Conservation (phyloP, 2,329 filamentous ascomycete species). For the Ophiostoma triangulosporum region DNA sequence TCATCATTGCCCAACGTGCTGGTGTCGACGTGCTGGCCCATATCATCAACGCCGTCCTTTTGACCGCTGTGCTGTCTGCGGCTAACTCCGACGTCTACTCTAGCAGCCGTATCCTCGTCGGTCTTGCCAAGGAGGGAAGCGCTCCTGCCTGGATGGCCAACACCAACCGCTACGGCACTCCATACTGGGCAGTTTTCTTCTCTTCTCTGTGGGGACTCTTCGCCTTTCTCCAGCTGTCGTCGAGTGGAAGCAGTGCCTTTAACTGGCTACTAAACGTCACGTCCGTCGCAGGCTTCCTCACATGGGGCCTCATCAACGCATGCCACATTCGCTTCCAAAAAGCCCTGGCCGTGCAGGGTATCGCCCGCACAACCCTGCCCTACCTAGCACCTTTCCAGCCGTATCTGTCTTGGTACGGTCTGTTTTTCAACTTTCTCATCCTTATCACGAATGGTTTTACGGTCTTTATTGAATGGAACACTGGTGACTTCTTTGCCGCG, state of each 20-base stretch:
- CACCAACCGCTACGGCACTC: conserved; percentile 23
- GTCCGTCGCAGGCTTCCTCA: conserved; percentile 29
- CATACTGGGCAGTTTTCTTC: conserved; percentile 24
- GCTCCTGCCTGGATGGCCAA: conserved; percentile 25
- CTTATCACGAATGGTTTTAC: conserved; percentile 57
- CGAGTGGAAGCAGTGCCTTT: conserved; percentile 24
- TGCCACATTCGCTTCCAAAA: conserved; percentile 27
- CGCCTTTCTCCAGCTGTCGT: conserved; percentile 26
- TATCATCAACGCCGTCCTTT: conserved; percentile 50
- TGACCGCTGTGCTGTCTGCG: conserved; percentile 44
- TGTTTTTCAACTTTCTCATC: conserved; percentile 52
- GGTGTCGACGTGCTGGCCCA: conserved; percentile 54
- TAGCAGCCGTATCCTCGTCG: conserved; percentile 27
- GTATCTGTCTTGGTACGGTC: conserved; percentile 47
- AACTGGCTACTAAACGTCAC: conserved; percentile 29
- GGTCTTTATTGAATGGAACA: conserved; percentile 49
- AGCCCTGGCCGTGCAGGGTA: conserved; percentile 24
- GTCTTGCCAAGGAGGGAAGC: conserved; percentile 26
- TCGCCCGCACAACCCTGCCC: conserved; percentile 22
- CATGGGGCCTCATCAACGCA: conserved; percentile 28
- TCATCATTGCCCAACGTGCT: conserved; percentile 58
- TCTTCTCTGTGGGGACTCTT: conserved; percentile 23
- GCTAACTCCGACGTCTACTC: conserved; percentile 45
- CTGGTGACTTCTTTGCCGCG: conserved; percentile 47
- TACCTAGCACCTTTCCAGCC: conserved; percentile 27